These are phyloP conservation scores for Aspergillus steynii DNA, from an alignment of 495 filamentous ascomycete species.

Conservation along the genomic window DNA sequence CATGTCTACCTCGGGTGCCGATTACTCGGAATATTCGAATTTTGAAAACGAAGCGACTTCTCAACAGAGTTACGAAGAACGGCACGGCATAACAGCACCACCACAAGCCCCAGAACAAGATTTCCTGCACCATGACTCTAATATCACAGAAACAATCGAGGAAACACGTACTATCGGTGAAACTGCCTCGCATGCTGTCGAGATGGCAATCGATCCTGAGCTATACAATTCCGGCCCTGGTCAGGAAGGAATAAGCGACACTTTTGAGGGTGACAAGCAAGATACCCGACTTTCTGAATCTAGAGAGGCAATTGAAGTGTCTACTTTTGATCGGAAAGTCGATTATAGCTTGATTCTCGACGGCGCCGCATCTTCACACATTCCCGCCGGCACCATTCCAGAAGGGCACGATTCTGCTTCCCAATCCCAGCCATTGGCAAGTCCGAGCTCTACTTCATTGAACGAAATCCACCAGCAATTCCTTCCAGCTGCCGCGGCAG, in stretches of 20 bases:
- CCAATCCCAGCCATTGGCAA: conserved; percentile 20
- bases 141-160: neutral
- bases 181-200: neutral
- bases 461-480: neutral
- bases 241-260: neutral
- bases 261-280: neutral
- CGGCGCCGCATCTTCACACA: conserved; percentile 15
- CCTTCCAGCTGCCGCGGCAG: neutral
- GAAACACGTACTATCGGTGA: conserved; percentile 1
- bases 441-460: conserved; percentile 28
- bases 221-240: conserved; percentile 7
- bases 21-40: neutral
- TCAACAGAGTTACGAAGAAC: neutral
- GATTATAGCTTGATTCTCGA: conserved; percentile 21
- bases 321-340: neutral
- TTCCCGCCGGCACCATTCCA: neutral
- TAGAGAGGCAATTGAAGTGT: neutral
- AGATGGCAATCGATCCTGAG: conserved; percentile 21
- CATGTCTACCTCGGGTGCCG: neutral
- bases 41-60: neutral
- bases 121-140: conserved; percentile 8
- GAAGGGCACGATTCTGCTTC: neutral
- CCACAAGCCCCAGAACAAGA: conserved; percentile 8
- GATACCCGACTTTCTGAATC: neutral
- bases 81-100: neutral